These are phyloP conservation scores for Phytophthora europaea DNA, from an alignment of 352 stramenopile species.

Conservation along the genomic window DNA sequence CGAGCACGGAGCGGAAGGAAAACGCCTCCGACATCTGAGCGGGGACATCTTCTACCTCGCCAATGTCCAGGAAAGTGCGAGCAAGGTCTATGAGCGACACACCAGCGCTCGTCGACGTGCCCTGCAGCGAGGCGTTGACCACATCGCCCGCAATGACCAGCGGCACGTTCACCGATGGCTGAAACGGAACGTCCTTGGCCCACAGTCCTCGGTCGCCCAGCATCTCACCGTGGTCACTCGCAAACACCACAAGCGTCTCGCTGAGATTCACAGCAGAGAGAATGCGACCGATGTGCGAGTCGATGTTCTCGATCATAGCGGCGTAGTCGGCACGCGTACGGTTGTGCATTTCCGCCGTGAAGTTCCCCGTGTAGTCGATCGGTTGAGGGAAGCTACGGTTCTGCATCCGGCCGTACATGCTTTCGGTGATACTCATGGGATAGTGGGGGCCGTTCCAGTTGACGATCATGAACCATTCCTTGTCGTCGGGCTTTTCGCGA, in stretches of 20 bases:
- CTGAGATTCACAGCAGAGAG: slow-evolving; percentile 38
- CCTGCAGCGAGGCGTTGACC: slow-evolving; percentile 29
- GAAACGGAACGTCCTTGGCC: slow-evolving; percentile 42
- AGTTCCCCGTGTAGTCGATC: slow-evolving; percentile 43
- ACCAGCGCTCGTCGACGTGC: slow-evolving; percentile 34
- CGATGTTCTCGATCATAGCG: slow-evolving; percentile 49
- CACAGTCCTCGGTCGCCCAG: slow-evolving; percentile 39
- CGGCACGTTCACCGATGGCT: slow-evolving; percentile 40
- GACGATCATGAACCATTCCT: slow-evolving; percentile 47
- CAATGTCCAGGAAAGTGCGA: slow-evolving; percentile 42
- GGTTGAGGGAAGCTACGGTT: slow-evolving; percentile 35
- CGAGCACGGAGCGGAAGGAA: slow-evolving; percentile 38
- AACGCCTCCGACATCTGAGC: slow-evolving; percentile 41
- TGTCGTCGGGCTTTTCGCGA: slow-evolving; percentile 23
- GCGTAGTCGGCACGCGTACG: slow-evolving; percentile 42
- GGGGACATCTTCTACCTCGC: slow-evolving; percentile 37
- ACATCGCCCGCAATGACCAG: slow-evolving; percentile 41
- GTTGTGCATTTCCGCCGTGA: slow-evolving; percentile 42
- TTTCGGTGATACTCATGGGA: slow-evolving; percentile 45
- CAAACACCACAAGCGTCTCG: slow-evolving; percentile 45
- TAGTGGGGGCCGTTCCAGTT: slow-evolving; percentile 54
- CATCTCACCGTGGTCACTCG: slow-evolving; percentile 48
- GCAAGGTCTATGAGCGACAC: slow-evolving; percentile 48
- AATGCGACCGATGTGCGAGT: slow-evolving; percentile 42
- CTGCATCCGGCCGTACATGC: slow-evolving; percentile 42